Base-by-base conservation (phyloP, 2,329 filamentous ascomycete species). In the Neopestalotiopsis sp. region DNA sequence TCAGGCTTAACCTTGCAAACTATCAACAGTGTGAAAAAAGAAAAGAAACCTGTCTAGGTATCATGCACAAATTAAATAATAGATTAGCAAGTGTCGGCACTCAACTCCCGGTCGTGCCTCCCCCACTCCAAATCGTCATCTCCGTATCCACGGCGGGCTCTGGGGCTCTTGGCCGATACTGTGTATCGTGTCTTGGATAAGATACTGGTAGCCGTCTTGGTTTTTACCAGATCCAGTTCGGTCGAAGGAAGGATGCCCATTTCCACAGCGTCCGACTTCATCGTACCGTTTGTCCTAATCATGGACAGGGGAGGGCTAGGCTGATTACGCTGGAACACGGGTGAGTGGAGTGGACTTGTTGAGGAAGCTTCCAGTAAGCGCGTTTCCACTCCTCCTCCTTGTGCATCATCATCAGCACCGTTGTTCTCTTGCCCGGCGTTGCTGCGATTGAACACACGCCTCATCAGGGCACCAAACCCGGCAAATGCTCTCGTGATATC, bases 401-500 rank as follows among this genome's bases (percentile, higher is more conserved):
- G n/a, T 9, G 58, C 34, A 7, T 69, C 59, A 32, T 53, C 66
- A 32, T 57, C 32, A 24, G 65, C 49, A 57, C 40, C 45, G 24
- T 66, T 24, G n/a, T 58, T 53, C 17, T 49, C 64, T 32, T 65
- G 38, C 53, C 42, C 45, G 24, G 28, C 53, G 28, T 57, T 30
- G 30, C 40, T 61, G 4, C 56, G 32, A 2, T 61, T 40, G 14
- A 65, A 49, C 1, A 67, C 24, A 4, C 68, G 32, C 61, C 53
- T 63, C 57, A 66, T 17, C 2, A 63, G 12, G 59, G 40, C 62
- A 34, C 56, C 64, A 45, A 70, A 64, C 14, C 45, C 42, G 30
- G 14, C 13, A 10, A 64, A 17, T 14, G 73, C 72, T 40, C 75
- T 71, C 0, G 74, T 75, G 13, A 83, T 80, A 58, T 81, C 80